Conservation (phyloP, 106 monocot species). For the Dioscorea dumetorum region DNA sequence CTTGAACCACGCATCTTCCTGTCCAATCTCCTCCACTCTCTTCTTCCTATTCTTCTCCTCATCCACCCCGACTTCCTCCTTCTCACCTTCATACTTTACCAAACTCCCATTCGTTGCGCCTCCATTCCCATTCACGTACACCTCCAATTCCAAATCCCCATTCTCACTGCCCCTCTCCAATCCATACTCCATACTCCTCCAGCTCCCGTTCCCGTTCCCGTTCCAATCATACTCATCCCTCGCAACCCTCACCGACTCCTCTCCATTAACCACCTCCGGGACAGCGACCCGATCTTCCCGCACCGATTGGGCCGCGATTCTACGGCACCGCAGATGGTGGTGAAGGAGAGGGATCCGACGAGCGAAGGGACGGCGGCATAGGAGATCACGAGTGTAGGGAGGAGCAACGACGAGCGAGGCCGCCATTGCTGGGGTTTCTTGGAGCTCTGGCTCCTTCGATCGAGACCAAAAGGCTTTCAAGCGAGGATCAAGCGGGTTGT, state of each 20-base stretch:
- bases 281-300: background rate
- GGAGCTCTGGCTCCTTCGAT: no score
- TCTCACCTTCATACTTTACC: constrained; percentile 29
- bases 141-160: background rate
- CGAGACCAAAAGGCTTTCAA: no score
- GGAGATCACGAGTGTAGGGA: no score
- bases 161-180: constrained; percentile 1
- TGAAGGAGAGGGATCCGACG: no score
- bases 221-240: constrained; percentile 26
- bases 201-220: constrained; percentile 23
- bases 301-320: background rate
- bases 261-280: background rate
- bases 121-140: constrained; percentile 15
- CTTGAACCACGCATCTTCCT: constrained; percentile 97
- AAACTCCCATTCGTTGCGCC: constrained; percentile 9
- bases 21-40: constrained; percentile 31
- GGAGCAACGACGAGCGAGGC: no score
- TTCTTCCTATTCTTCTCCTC: constrained; percentile 14
- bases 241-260: background rate
- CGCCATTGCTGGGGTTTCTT: no score
- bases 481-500: no score
- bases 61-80: constrained; percentile 21
- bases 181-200: constrained; percentile 8
- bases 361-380: no score
- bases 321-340: no score